These are phyloP conservation scores for Haematococcus sp. DNA, from an alignment of 139 green algal genomes.

Conservation along the genomic window DNA sequence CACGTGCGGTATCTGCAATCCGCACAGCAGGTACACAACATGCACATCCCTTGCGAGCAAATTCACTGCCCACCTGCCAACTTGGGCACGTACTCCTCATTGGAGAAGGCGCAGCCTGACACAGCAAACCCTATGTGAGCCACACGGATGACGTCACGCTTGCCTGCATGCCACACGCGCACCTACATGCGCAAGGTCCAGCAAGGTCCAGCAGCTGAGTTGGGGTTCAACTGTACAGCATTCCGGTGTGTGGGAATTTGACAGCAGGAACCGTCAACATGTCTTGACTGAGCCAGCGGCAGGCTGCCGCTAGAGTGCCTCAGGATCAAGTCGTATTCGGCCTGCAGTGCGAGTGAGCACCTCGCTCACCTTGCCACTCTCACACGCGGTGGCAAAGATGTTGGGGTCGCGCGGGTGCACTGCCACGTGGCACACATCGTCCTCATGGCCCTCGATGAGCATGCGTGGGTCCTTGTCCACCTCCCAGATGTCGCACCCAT, in stretches of 20 bases:
- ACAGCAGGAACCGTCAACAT: too few species aligned
- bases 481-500: constrained; percentile 62
- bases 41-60: too few species aligned
- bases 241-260: background rate
- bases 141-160: constrained; percentile 17
- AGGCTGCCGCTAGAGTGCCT: too few species aligned
- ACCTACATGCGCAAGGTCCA: constrained; percentile 12
- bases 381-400: constrained; percentile 46
- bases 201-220: too few species aligned
- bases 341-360: too few species aligned
- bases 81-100: constrained; percentile 6
- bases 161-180: constrained; percentile 44
- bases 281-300: too few species aligned
- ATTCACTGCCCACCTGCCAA: too few species aligned
- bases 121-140: constrained; percentile 31
- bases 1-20: too few species aligned
- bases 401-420: constrained; percentile 30
- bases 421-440: constrained; percentile 26
- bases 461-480: constrained; percentile 37
- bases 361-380: constrained; percentile 30
- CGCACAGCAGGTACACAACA: too few species aligned
- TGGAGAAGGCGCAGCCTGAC: constrained; percentile 21
- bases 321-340: background rate
- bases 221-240: too few species aligned
- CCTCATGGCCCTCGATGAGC: constrained; percentile 49